Evolutionary conservation across 768 basidiomycete species (phyloP), one percentile per base, ranked within the genome.

Genomic region (Paxillus ammoniavirescens): DNA sequence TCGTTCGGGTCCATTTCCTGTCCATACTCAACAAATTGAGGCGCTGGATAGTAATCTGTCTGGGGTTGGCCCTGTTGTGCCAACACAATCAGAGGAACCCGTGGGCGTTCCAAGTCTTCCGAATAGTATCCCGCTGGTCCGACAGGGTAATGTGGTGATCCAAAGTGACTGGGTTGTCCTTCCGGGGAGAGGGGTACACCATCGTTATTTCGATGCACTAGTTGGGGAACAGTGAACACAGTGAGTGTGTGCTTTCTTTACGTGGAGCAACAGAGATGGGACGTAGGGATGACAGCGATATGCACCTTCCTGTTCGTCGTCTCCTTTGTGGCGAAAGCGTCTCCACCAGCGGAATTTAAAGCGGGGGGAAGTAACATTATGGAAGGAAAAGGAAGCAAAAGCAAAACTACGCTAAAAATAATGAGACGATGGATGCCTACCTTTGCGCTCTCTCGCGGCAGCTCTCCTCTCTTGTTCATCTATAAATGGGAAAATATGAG

Each of bases 391-490:
- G 51, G 55, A 42, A 43, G 61, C 62, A 59, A 68, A 71, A 69
- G 65, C 65, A 63, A 65, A 73, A 72, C 68, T 70, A 72, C 58
- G 30, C 58, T 71, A 66, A 55, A 46, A 61, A 65, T 7, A 17
- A 42, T 47, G 63, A 42, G 53, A 58, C 53, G 61, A 62, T 57
- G 44, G 47, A 59, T 65, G 59, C 92, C 88, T 76, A 94, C 93
- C 94, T 89, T 86, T 88, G 61, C 89, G 85, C 65, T 91, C 89
- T 61, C 75, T 80, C 23, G 84, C 86, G 46, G 77, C 73, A 42
- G 79, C 75, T 62, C 78, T 80, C 56, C 82, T 79, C 26, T 82
- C 81, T 58, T 86, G 81, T 65, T 91, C 86, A 65, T 88, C 93
- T 91, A 61, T 47, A 42, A 40, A 21, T 48, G 44, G 21, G 10